Conservation (phyloP, 2,329 filamentous ascomycete species). For the Ophioceras dolichostomum region DNA sequence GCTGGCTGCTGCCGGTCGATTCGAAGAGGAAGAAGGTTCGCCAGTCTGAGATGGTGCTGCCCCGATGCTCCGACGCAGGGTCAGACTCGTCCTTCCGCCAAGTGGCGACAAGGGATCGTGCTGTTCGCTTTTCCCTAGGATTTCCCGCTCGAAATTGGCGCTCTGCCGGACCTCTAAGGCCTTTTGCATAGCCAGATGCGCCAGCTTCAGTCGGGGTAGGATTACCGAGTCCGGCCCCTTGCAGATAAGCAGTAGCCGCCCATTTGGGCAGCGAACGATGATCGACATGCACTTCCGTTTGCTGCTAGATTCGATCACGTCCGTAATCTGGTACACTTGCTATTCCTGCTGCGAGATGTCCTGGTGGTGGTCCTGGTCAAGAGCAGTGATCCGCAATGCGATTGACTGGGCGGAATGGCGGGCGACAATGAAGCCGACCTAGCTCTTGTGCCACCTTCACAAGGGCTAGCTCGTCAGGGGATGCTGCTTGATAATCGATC, state of each 20-base stretch:
- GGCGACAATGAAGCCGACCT: constrained; percentile 68
- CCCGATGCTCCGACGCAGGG: constrained; percentile 27
- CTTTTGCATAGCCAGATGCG: constrained; percentile 64
- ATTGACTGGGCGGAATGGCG: constrained; percentile 63
- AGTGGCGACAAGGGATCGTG: constrained; percentile 39
- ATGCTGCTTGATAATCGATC: constrained; percentile 66
- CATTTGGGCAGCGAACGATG: constrained; percentile 73
- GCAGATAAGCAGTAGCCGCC: constrained; percentile 70
- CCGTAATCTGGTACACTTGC: constrained; percentile 64
- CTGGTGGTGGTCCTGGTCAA: background rate
- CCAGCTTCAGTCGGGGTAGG: constrained; percentile 62
- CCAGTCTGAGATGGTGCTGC: background rate
- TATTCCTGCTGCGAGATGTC: constrained; percentile 14
- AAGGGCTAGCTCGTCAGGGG: constrained; percentile 79
- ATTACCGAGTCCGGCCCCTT: constrained; percentile 85
- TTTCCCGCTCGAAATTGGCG: constrained; percentile 43
- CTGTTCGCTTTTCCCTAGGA: constrained; percentile 43
- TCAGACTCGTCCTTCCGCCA: constrained; percentile 40
- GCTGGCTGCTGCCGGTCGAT: background rate
- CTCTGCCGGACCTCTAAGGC: constrained; percentile 52
- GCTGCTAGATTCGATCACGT: constrained; percentile 82
- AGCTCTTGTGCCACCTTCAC: constrained; percentile 77
- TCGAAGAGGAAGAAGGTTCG: background rate
- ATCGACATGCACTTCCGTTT: constrained; percentile 83
- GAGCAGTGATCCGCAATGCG: constrained; percentile 28